These are phyloP conservation scores for Plasmodium chabaudi DNA, from an alignment of 169 alveolate genomes.

Conservation along the genomic window DNA sequence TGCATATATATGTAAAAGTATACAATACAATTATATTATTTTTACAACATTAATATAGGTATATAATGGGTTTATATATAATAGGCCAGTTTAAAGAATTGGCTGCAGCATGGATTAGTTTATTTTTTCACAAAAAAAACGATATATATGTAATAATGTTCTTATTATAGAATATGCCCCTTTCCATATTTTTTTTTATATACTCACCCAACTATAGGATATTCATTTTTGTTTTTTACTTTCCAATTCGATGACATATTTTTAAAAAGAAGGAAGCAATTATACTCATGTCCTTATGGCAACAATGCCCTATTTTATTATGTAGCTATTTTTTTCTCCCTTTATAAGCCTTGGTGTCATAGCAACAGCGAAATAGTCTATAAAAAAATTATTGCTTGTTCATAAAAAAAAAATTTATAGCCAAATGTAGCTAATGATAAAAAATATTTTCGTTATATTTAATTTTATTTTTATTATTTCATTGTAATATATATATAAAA, in stretches of 20 bases:
- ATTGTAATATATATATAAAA: too few species aligned
- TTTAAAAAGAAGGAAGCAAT: background rate
- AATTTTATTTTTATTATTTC: background rate
- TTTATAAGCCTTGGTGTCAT: background rate
- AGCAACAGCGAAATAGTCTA: slow-evolving; percentile 24
- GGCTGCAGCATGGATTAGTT: too few species aligned
- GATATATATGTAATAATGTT: background rate
- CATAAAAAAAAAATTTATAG: background rate
- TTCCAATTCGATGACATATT: background rate
- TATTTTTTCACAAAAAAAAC: too few species aligned
- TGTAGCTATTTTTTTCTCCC: background rate
- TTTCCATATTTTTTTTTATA: slow-evolving; percentile 1
- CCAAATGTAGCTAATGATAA: background rate
- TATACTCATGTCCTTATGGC: background rate
- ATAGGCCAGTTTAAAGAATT: background rate
- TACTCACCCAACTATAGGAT: background rate
- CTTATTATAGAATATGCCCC: slow-evolving; percentile 7
- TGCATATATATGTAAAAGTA: too few species aligned
- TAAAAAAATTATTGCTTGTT: background rate
- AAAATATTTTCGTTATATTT: background rate
- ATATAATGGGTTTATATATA: too few species aligned
- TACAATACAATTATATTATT: too few species aligned
- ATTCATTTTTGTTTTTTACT: background rate
- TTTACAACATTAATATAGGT: too few species aligned
- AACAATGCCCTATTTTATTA: background rate